phyloP scores from a whole-genome alignment of 116 monocot species.

The Trichopus zeylanicus region DNA sequence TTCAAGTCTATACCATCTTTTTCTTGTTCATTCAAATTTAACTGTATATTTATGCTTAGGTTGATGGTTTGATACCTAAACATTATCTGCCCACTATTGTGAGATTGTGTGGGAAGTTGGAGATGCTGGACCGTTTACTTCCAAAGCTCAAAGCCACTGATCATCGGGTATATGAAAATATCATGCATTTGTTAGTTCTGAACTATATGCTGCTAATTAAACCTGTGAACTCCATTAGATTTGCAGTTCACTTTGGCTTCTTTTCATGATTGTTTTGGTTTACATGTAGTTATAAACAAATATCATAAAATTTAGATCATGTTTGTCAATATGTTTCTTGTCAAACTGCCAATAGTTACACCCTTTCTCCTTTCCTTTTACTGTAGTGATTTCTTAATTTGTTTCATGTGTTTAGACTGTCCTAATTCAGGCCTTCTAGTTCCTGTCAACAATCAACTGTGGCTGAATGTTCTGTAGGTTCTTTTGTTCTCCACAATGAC shows the following conservation, averaged over 20 bases:
- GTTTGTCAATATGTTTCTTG: no score
- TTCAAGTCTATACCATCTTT: no score
- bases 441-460: not conserved
- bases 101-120: constrained; percentile 96
- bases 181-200: not conserved
- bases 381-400: no score
- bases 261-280: no score
- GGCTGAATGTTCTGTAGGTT: constrained; percentile 42
- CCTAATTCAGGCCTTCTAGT: no score
- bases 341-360: no score
- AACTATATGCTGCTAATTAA: not conserved
- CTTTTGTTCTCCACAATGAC: constrained; percentile 99
- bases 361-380: no score
- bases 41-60: constrained; percentile 39
- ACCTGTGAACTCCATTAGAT: not conserved
- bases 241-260: not conserved
- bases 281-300: no score
- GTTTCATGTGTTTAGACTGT: no score
- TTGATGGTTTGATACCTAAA: constrained; percentile 69
- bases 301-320: no score
- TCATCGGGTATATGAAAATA: constrained; percentile 61
- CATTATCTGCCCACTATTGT: constrained; percentile 85
- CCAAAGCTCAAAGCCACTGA: constrained; percentile 98
- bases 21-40: not conserved
- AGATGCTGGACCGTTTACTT: constrained; percentile 92